A percentile compares a stretch with the other conserved stretches of the same genome.
These are phyloP conservation scores for Penicillium riverlandense DNA, from an alignment of 495 filamentous ascomycete species.

Conservation along the genomic window DNA sequence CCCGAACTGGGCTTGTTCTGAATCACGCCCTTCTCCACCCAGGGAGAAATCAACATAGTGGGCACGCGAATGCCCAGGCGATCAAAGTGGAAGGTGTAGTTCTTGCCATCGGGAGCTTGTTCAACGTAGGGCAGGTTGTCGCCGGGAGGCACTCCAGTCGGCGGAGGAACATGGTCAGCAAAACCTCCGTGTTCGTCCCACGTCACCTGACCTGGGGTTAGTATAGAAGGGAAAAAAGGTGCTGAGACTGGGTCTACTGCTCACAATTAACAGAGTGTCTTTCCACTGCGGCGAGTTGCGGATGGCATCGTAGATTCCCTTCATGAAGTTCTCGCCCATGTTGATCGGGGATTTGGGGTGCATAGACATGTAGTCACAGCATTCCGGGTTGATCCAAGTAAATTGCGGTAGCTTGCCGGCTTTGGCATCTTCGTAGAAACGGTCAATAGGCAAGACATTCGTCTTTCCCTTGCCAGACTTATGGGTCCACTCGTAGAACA, in stretches of 20 bases:
- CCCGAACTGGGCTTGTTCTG: constrained; percentile 27
- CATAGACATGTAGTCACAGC: constrained; percentile 43
- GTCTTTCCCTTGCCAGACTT: constrained; percentile 20
- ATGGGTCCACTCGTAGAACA: constrained; percentile 37
- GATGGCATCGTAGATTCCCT: constrained; percentile 43
- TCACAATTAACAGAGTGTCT: constrained; percentile 39
- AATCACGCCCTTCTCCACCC: constrained; percentile 36
- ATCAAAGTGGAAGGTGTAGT: constrained; percentile 42
- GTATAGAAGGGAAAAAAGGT: too few relatives aligned
- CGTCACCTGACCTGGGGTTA: constrained; percentile 6
- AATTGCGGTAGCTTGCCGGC: constrained; percentile 37
- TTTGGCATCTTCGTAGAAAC: constrained; percentile 32
- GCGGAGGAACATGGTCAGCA: constrained; percentile 42
- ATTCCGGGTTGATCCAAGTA: constrained; percentile 47
- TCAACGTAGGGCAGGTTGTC: constrained; percentile 39
- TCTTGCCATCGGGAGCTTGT: constrained; percentile 27
- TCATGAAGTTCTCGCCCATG: constrained; percentile 43
- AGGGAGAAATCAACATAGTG: constrained; percentile 43
- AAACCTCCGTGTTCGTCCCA: constrained; percentile 47
- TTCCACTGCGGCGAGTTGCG: constrained; percentile 43
- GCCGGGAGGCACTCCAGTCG: constrained; percentile 32
- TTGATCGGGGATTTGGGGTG: constrained; percentile 41
- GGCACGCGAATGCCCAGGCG: constrained; percentile 45
- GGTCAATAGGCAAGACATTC: constrained; percentile 25
- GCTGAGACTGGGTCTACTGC: too few relatives aligned